Percentiles rank a stretch among this genome's conserved stretches.
These are phyloP conservation scores for Pleurotus eryngii DNA, from an alignment of 768 basidiomycete species.

Conservation along the genomic window DNA sequence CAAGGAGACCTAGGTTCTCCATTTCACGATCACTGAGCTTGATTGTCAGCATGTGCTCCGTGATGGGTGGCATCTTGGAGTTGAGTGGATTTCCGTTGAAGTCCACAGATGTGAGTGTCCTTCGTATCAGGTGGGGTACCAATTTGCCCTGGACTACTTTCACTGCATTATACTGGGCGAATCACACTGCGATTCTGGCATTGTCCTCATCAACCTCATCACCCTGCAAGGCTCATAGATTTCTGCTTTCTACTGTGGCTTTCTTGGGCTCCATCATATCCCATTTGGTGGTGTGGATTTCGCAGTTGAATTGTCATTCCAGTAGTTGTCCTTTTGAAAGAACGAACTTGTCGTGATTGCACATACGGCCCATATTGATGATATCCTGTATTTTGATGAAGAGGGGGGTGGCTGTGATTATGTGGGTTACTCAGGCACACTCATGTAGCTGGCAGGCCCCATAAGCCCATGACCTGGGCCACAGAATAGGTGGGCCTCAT, in stretches of 20 bases:
- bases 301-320: not conserved
- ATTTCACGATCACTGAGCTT: too few species aligned
- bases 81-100: constrained; percentile 4
- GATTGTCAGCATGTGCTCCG: too few species aligned
- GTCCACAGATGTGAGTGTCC: not conserved
- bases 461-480: constrained; percentile 5
- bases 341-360: not conserved
- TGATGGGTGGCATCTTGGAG: not conserved
- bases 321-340: not conserved
- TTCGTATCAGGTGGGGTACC: not conserved
- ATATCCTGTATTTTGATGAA: constrained; percentile 6
- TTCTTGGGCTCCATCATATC: too few species aligned
- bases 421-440: not conserved
- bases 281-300: not conserved
- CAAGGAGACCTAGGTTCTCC: too few species aligned
- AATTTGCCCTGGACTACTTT: not conserved
- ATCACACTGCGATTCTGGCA: not conserved
- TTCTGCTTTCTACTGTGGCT: too few species aligned
- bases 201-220: not conserved
- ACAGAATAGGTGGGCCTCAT: constrained; percentile 15
- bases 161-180: not conserved
- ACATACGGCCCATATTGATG: constrained; percentile 4
- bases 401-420: constrained; percentile 12
- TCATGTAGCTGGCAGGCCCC: not conserved
- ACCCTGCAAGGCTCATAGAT: too few species aligned